Percentiles rank a stretch among this genome's conserved stretches.
Conservation (phyloP, 2,329 filamentous ascomycete species). For the Colletotrichum tamarilloi region DNA sequence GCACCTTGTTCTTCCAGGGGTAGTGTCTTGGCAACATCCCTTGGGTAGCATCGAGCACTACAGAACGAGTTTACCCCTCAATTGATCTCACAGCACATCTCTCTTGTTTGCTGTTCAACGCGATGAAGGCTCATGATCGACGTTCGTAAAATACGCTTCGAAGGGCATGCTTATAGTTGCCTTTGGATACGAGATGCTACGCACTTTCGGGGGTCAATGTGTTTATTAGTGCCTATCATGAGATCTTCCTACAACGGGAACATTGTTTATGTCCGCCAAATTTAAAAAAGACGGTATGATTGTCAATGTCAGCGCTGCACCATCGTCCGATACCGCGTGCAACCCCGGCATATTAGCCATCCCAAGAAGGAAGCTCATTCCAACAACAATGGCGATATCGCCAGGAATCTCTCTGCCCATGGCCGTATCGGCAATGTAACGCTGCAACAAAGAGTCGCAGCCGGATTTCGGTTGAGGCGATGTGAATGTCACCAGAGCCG, state of each 20-base stretch:
- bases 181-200: no score
- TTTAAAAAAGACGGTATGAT: no score
- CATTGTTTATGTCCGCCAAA: no score
- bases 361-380: constrained; percentile 32
- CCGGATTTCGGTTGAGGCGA: no score
- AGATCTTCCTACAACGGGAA: no score
- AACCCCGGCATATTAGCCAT: not conserved
- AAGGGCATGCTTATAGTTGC: no score
- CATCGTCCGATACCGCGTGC: not conserved
- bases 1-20: constrained; percentile 1
- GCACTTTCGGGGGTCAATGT: no score
- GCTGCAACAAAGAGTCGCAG: not conserved
- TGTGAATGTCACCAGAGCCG: not conserved
- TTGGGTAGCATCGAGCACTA: constrained; percentile 13
- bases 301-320: no score
- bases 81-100: not conserved
- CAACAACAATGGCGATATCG: constrained; percentile 24
- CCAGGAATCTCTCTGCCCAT: not conserved
- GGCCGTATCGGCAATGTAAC: constrained; percentile 30
- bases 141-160: no score
- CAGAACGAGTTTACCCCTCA: constrained; percentile 5
- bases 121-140: not conserved
- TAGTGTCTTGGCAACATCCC: constrained; percentile 2
- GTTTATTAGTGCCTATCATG: no score
- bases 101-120: not conserved